Conservation (phyloP, 768 basidiomycete genomes). For the Mycena sanguinolenta region DNA sequence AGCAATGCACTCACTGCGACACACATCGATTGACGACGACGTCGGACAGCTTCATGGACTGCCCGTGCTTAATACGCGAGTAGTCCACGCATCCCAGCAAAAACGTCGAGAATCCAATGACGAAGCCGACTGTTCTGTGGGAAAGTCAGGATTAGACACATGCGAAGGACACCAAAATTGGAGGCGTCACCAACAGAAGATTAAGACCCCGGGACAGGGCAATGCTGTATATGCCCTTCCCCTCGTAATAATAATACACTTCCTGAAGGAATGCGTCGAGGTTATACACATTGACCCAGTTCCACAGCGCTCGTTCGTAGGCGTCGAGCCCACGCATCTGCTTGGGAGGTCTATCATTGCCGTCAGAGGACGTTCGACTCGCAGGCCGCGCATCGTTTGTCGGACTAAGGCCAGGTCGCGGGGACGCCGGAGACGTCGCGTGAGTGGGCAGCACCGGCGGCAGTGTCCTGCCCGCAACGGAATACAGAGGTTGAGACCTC, state of each 20-base stretch:
- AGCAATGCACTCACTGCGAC: constrained; percentile 66
- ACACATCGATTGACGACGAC: constrained; percentile 88
- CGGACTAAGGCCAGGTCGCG: constrained; percentile 6
- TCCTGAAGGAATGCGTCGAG: constrained; percentile 96
- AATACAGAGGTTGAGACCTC: constrained; percentile 67
- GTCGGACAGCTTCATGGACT: constrained; percentile 78
- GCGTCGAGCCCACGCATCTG: constrained; percentile 81
- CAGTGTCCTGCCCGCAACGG: constrained; percentile 57
- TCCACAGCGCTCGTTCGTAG: constrained; percentile 95
- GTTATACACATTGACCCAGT: constrained; percentile 99
- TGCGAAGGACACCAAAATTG: constrained; percentile 16
- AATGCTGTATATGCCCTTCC: constrained; percentile 97
- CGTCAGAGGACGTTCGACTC: constrained; percentile 45
- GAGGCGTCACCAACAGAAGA: constrained; percentile 79
- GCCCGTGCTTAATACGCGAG: constrained; percentile 77
- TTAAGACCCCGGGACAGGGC: constrained; percentile 92
- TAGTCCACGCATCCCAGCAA: constrained; percentile 96
- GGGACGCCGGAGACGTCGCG: constrained; percentile 41
- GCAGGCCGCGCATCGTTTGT: constrained; percentile 47
- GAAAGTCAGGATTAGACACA: constrained; percentile 44
- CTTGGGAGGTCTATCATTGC: constrained; percentile 53
- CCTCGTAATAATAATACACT: constrained; percentile 95
- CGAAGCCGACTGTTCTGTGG: constrained; percentile 94
- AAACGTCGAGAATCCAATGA: constrained; percentile 98
- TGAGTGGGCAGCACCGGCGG: constrained; percentile 55